Conservation (phyloP, 192 early-diverging fungal species). For the Radiomyces spectabilis region DNA sequence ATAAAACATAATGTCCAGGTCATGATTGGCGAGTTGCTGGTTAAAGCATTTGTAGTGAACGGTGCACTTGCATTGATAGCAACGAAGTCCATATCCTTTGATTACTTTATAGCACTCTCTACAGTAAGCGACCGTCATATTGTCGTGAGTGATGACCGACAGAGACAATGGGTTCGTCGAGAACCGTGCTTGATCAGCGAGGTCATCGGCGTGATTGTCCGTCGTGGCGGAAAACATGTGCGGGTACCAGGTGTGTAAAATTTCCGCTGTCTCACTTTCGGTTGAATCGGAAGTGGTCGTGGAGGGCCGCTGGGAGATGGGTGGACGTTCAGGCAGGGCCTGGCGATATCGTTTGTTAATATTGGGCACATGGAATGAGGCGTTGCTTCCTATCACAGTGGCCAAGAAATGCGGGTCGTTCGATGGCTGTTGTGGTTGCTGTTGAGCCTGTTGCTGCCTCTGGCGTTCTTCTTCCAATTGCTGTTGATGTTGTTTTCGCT, state of each 20-base stretch:
- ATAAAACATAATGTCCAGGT: conserved; percentile 25
- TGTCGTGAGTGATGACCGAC: background rate
- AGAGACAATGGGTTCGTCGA: background rate
- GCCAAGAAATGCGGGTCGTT: too few relatives aligned
- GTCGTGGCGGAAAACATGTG: conserved; percentile 27
- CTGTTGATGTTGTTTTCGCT: conserved; percentile 10
- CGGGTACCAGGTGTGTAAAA: conserved; percentile 30
- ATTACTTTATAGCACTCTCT: conserved; percentile 34
- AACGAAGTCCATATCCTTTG: conserved; percentile 39
- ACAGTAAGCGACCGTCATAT: conserved; percentile 13
- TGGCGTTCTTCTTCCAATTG: conserved; percentile 6
- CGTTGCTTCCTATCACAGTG: too few relatives aligned
- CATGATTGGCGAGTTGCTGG: conserved; percentile 12
- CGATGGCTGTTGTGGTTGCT: background rate
- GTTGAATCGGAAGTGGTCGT: background rate
- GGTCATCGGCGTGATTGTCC: background rate
- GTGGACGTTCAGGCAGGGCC: too few relatives aligned
- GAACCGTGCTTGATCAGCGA: background rate
- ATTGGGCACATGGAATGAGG: too few relatives aligned
- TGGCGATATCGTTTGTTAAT: too few relatives aligned
- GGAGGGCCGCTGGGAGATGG: too few relatives aligned
- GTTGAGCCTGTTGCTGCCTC: background rate
- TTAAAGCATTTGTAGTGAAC: conserved; percentile 47
- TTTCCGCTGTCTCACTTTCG: conserved; percentile 2
- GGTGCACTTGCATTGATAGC: conserved; percentile 41